These are phyloP conservation scores for Penicillium paradoxum DNA, from an alignment of 495 filamentous ascomycete genomes.

Conservation along the genomic window DNA sequence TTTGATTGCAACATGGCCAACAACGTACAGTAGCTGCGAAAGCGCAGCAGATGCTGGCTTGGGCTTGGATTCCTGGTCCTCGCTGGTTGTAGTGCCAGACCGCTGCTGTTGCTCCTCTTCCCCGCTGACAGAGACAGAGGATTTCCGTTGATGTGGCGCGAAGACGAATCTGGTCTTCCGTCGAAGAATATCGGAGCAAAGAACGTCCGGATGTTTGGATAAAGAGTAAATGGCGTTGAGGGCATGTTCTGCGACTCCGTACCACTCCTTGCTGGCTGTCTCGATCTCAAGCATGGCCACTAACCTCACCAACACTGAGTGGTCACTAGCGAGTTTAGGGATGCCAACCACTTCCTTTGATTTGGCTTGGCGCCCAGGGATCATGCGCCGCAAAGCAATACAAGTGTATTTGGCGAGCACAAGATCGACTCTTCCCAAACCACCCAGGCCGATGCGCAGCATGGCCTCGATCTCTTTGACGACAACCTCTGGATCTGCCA, in stretches of 20 bases:
- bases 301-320: conserved; percentile 74
- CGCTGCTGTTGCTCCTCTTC: conserved; percentile 54
- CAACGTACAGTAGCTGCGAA: conserved; percentile 89
- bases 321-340: conserved; percentile 83
- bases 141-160: conserved; percentile 33
- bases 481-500: conserved; percentile 86
- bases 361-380: conserved; percentile 75
- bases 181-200: conserved; percentile 88
- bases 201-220: conserved; percentile 86
- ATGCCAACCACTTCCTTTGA: conserved; percentile 60
- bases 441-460: conserved; percentile 82
- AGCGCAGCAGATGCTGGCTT: conserved; percentile 60
- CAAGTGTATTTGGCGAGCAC: conserved; percentile 92
- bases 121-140: conserved; percentile 28
- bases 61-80: conserved; percentile 23
- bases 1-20: conserved; percentile 95
- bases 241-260: conserved; percentile 94
- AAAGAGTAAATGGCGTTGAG: conserved; percentile 94
- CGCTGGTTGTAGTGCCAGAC: conserved; percentile 33
- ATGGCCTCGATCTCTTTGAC: conserved; percentile 91
- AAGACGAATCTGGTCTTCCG: conserved; percentile 86
- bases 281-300: conserved; percentile 78
- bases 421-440: conserved; percentile 72
- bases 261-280: conserved; percentile 93
- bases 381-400: conserved; percentile 84